phyloP scores from a whole-genome alignment of 164 flowering plant genomes.

The Dillenia turbinata region DNA sequence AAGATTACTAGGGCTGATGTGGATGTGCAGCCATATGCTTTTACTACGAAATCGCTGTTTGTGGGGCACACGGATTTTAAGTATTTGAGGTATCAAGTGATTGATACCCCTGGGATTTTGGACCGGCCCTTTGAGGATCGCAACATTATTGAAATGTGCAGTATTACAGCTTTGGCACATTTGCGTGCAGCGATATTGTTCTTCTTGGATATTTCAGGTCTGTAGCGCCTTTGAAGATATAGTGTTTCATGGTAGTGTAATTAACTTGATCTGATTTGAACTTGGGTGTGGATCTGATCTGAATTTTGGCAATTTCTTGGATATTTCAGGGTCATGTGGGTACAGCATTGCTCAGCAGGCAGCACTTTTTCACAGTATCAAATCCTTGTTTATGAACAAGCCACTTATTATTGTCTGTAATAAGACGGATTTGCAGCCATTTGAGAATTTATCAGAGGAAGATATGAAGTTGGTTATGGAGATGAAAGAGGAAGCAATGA shows the following conservation, averaged over 20 bases:
- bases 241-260: too few species aligned
- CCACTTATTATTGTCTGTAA: slow-evolving; percentile 82
- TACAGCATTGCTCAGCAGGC: slow-evolving; percentile 86
- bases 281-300: too few species aligned
- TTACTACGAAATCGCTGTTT: slow-evolving; percentile 89
- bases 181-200: slow-evolving; percentile 83
- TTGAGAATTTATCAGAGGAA: slow-evolving; percentile 72
- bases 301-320: slow-evolving; percentile 23
- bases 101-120: slow-evolving; percentile 91
- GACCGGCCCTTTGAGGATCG: slow-evolving; percentile 93
- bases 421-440: slow-evolving; percentile 86
- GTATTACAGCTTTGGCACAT: slow-evolving; percentile 91
- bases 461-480: slow-evolving; percentile 70
- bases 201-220: slow-evolving; percentile 22
- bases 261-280: too few species aligned
- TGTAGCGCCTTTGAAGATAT: too few species aligned
- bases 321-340: slow-evolving; percentile 89
- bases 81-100: slow-evolving; percentile 83
- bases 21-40: slow-evolving; percentile 94
- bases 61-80: slow-evolving; percentile 94
- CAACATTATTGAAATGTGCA: slow-evolving; percentile 96
- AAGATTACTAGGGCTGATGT: slow-evolving; percentile 94
- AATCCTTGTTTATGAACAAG: slow-evolving; percentile 85
- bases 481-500: slow-evolving; percentile 83
- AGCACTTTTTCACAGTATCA: slow-evolving; percentile 86